phyloP scores from a whole-genome alignment of 768 basidiomycete species.

The Rhodotorula kratochvilovae region DNA sequence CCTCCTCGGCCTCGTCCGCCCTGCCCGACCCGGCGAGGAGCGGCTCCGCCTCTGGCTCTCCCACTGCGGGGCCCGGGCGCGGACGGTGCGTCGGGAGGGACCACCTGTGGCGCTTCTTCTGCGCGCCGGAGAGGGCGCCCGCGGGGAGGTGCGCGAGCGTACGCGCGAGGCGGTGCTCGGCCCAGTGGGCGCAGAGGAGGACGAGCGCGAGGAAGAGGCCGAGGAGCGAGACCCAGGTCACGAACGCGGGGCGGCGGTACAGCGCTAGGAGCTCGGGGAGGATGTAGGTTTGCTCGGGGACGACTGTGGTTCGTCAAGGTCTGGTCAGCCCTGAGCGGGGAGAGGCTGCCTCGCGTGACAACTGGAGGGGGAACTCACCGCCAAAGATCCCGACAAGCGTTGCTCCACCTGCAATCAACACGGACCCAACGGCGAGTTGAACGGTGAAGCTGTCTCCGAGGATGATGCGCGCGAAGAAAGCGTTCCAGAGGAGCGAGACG shows the following conservation, averaged over 20 bases:
- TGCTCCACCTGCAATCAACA: slow-evolving; percentile 81
- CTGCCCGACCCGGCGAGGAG: background rate
- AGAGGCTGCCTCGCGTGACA: background rate
- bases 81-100: background rate
- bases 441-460: slow-evolving; percentile 79
- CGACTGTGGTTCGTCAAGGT: slow-evolving; percentile 52
- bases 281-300: slow-evolving; percentile 78
- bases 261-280: slow-evolving; percentile 76
- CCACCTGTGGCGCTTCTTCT: background rate
- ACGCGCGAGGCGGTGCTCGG: slow-evolving; percentile 29
- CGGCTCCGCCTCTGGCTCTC: background rate
- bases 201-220: slow-evolving; percentile 59
- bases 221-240: slow-evolving; percentile 73
- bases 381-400: slow-evolving; percentile 86
- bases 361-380: slow-evolving; percentile 6
- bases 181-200: slow-evolving; percentile 56
- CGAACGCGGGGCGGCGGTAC: slow-evolving; percentile 69
- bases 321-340: background rate
- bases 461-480: slow-evolving; percentile 77
- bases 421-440: slow-evolving; percentile 74
- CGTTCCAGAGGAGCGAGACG: slow-evolving; percentile 91
- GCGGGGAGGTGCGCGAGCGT: background rate
- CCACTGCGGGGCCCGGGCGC: too few relatives aligned
- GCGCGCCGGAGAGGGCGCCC: too few relatives aligned
- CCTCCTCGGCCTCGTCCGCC: background rate